Conservation (phyloP, 2,329 filamentous ascomycete genomes). For the Fusarium sambucinum region DNA sequence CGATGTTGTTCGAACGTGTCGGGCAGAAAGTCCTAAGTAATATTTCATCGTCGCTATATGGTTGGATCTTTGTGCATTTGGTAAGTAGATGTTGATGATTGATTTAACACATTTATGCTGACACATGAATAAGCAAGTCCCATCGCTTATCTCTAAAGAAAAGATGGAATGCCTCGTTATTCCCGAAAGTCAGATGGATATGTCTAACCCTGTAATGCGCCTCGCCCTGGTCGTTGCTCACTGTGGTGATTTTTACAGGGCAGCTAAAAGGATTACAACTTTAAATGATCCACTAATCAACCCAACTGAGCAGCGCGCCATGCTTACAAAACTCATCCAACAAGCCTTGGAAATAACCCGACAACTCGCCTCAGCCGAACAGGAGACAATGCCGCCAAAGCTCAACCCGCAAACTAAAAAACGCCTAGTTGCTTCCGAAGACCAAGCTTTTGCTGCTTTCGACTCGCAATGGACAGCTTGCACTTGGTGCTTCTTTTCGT, state of each 20-base stretch:
- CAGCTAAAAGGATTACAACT: slow-evolving; percentile 10
- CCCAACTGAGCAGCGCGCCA: background rate
- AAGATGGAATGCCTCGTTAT: slow-evolving; percentile 22
- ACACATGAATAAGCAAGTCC: slow-evolving; percentile 22
- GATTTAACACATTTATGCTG: background rate
- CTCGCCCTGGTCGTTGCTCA: slow-evolving; percentile 13
- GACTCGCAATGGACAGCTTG: slow-evolving; percentile 21
- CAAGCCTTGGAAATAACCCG: slow-evolving; percentile 11
- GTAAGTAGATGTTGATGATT: slow-evolving; percentile 3
- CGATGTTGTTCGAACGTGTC: slow-evolving; percentile 19
- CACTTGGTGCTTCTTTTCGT: slow-evolving; percentile 15
- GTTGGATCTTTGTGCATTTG: slow-evolving; percentile 29
- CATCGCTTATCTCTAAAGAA: slow-evolving; percentile 8
- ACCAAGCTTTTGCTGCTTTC: background rate
- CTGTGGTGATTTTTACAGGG: slow-evolving; percentile 28
- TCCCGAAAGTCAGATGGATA: slow-evolving; percentile 6
- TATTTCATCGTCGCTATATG: slow-evolving; percentile 9
- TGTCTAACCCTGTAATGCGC: slow-evolving; percentile 8
- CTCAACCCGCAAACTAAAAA: slow-evolving; percentile 10
- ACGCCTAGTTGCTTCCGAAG: background rate
- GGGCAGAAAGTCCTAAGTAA: slow-evolving; percentile 18
- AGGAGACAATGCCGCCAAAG: slow-evolving; percentile 1
- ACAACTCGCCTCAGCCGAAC: background rate
- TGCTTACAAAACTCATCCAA: slow-evolving; percentile 7
- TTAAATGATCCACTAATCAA: background rate